Base-by-base conservation (phyloP, 208 protist genomes). In the Leishmania lainsoni region DNA sequence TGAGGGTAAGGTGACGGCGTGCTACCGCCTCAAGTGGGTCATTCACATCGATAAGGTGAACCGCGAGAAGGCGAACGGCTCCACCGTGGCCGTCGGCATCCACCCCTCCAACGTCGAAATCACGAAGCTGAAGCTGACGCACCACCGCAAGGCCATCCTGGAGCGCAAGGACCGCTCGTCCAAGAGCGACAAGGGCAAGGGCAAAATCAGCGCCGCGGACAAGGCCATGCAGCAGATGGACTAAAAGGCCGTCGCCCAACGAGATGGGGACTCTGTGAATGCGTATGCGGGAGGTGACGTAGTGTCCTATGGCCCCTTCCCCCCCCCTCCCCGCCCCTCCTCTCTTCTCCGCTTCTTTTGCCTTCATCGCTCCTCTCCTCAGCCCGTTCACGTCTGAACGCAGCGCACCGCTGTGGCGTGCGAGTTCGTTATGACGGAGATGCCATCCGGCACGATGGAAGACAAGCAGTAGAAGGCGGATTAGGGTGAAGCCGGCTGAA, bases 31-130 rank as follows among this genome's bases (percentile, higher is more conserved):
- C 83, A 99, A 99, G 93, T 99, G 97, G 93, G 96, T 99, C 65
- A 99, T 99, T 90, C 97, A 99, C 96, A 95, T 99, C 85, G 99
- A 99, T 81, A 98, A 99, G 85, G 88, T 99, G 74, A 96, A 93
- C 84, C 91, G 95, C 63, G 98, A 99, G 88, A 99, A 99, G 96
- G 92, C 92, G 72, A 98, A 98, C 91, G 98, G 98, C 85, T 91
- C 89, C 76, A 97, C 95, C 74, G 96, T 97, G 59, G 80, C 92
- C 70, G 93, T 99, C 76, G 97, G 98, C 86, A 96, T 99, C 91
- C 85, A 99, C 90, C 92, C 99, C 73, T 99, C 99, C 86, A 99
- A 99, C 87, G 96, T 99, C 74, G 94, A 99, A 88, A 99, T 99
- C 93, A 99, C 98, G 85, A 99, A 99, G 93, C 96, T 99, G 84